Base-by-base conservation (phyloP, 257 asterid species). In the Penstemon davidsonii region DNA sequence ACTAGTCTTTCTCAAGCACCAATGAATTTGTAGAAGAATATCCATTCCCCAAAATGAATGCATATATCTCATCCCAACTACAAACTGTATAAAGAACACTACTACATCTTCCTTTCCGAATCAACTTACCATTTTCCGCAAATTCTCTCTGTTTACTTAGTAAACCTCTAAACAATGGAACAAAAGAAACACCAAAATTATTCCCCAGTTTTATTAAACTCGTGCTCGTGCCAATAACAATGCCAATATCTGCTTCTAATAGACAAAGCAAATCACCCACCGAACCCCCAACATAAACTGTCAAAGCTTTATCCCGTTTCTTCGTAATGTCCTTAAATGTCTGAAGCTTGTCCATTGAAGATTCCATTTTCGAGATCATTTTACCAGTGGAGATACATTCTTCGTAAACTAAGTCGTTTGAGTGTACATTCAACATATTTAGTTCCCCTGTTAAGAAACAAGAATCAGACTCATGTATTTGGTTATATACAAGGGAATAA, bases 21-120 rank as follows among this genome's bases (percentile, higher is more conserved):
- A 62, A 25, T 65, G 67, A 62, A 62, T 38, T 43, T 47, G 73
- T 44, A 70, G 39, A 13, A 8, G 44, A 45, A 33, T 55, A 45
- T 75, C 75, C 78, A 56, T 53, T 70, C 68, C 90, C 93, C 82
- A 84, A 58, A 57, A 86, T 3, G 75, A 82, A 80, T 8, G 88
- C 82, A 57, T 82, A 81, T 10, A 86, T 76, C 79, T 86, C 93
- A 11, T 82, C 85, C 93, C 93, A 86, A 69, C 60, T 84, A n/a
- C 86, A 82, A 43, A 86, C 86, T 0, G 90, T 84, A 53, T 84
- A 86, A 67, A 86, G 85, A 73, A 77, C 60, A 37, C 75, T 76
- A 45, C 88, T 76, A 45, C 88, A 71, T 44, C 68, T 61, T 6
- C 85, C 81, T 9, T 64, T 62, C 60, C 73, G 57, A 45, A 38